phyloP scores from a whole-genome alignment of 2,329 filamentous ascomycete species.

The Monosporascus sp. region DNA sequence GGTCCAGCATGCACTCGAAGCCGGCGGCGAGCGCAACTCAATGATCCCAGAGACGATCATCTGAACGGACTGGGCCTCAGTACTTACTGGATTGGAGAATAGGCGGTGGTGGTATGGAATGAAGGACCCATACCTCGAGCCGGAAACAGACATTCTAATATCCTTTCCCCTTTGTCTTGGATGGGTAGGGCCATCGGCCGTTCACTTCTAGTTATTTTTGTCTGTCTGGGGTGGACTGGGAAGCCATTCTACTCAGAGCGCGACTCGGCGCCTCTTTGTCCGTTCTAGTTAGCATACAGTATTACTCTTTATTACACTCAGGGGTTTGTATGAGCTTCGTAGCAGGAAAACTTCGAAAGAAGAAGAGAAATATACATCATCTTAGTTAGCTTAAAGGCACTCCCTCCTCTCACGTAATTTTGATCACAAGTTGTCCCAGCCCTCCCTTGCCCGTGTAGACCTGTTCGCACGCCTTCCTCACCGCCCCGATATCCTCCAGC shows the following conservation, averaged over 20 bases:
- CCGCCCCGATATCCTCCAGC: slow-evolving; percentile 36
- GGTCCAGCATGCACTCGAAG: too few species aligned
- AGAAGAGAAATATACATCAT: background rate
- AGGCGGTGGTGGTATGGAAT: too few species aligned
- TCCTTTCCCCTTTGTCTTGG: background rate
- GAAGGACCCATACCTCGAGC: too few species aligned
- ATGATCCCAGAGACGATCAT: too few species aligned
- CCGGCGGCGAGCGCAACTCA: too few species aligned
- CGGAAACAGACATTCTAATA: too few species aligned
- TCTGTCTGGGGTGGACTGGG: background rate
- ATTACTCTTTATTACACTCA: too few species aligned
- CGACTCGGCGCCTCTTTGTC: too few species aligned
- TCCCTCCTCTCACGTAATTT: slow-evolving; percentile 19
- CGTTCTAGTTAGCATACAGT: too few species aligned
- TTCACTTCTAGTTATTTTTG: background rate
- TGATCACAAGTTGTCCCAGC: slow-evolving; percentile 37
- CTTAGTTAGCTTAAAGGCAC: background rate
- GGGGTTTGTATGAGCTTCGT: too few species aligned
- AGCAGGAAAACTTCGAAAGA: background rate
- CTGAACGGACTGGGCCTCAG: too few species aligned
- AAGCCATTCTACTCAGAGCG: background rate
- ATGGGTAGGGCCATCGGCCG: background rate
- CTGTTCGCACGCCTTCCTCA: slow-evolving; percentile 34
- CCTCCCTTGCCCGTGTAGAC: slow-evolving; percentile 37
- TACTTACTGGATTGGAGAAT: too few species aligned